Percentiles rank a stretch among this genome's conserved stretches.
Evolutionary conservation across 2,329 filamentous ascomycete genomes (phyloP).

Genomic region (Neoarthrinium moseri): DNA sequence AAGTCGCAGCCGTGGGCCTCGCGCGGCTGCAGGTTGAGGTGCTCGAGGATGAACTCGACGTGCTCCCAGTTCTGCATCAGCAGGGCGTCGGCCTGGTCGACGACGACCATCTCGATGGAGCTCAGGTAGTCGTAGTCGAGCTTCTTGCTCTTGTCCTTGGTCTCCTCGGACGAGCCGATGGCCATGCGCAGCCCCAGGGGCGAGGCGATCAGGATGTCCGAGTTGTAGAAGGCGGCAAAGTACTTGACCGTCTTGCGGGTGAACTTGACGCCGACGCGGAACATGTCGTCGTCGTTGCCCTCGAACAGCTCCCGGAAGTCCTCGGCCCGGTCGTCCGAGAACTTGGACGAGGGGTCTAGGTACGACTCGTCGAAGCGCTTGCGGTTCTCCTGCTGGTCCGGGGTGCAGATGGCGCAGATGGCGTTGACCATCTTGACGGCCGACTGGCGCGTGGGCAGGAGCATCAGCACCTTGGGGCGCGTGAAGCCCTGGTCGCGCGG

Average conservation of each 20-base stretch:
- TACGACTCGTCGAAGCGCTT: constrained; percentile 89
- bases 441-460: constrained; percentile 85
- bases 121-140: constrained; percentile 87
- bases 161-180: constrained; percentile 77
- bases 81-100: constrained; percentile 90
- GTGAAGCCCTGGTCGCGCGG: constrained; percentile 94
- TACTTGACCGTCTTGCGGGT: constrained; percentile 94
- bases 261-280: constrained; percentile 93
- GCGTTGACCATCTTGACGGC: constrained; percentile 76
- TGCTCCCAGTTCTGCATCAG: constrained; percentile 99
- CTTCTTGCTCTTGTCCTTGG: constrained; percentile 53
- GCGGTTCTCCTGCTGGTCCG: constrained; percentile 92
- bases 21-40: constrained; percentile 86
- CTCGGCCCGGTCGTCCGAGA: constrained; percentile 72
- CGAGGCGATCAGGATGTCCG: constrained; percentile 90
- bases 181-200: constrained; percentile 87
- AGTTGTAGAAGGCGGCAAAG: constrained; percentile 94
- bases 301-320: constrained; percentile 89
- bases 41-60: constrained; percentile 85
- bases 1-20: constrained; percentile 93
- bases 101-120: constrained; percentile 85
- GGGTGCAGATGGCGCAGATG: constrained; percentile 72
- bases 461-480: constrained; percentile 85
- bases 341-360: constrained; percentile 64
- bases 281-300: constrained; percentile 97